These are phyloP conservation scores for Blastomyces emzantsi DNA, from an alignment of 2,329 filamentous ascomycete genomes.

Conservation along the genomic window DNA sequence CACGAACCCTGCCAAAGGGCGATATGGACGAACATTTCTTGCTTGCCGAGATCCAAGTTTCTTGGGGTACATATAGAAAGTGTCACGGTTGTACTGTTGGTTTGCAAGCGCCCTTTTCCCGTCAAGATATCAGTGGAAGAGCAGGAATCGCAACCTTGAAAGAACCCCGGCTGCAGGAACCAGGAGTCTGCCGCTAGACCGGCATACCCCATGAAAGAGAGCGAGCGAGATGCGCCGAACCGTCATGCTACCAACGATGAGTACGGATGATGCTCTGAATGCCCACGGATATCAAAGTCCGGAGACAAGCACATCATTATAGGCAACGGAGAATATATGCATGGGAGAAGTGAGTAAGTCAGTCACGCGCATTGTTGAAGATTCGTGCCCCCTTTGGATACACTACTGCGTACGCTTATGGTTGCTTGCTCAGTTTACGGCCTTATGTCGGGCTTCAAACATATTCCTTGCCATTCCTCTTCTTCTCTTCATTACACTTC, in stretches of 20 bases:
- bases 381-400: neutral
- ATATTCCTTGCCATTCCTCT: neutral
- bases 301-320: neutral
- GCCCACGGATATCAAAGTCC: neutral
- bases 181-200: neutral
- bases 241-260: too few species aligned
- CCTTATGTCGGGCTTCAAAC: neutral
- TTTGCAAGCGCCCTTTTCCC: neutral
- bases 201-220: neutral
- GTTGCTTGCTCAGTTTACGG: too few species aligned
- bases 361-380: neutral
- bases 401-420: neutral
- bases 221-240: too few species aligned
- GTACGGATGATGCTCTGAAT: neutral
- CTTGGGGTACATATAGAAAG: neutral
- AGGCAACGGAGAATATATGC: neutral
- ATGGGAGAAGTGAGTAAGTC: neutral
- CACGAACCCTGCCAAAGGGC: neutral
- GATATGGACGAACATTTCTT: neutral
- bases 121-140: neutral
- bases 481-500: neutral
- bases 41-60: neutral
- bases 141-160: neutral
- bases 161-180: neutral
- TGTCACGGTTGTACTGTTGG: constrained; percentile 2